Evolutionary conservation across 768 basidiomycete genomes (phyloP), one percentile per base, ranked within the genome.

Genomic region (Boletus vermiculosoides): DNA sequence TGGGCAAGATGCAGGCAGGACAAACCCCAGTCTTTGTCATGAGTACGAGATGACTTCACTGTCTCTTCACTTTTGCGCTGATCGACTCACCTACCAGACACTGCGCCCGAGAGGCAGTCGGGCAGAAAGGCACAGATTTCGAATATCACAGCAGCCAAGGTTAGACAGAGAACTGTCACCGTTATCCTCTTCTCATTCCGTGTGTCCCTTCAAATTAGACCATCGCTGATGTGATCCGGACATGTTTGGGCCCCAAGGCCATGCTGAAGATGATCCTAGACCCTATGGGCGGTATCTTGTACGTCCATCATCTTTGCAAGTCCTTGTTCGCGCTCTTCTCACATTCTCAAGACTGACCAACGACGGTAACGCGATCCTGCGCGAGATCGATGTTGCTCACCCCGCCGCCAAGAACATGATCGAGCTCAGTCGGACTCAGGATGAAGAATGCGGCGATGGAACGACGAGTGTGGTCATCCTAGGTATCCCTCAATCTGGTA

Each of bases 241-340:
- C 96, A 60, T 98, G 97, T 82, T 74, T 98, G 36, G 97, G 95
- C 1, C 96, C 96, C 1, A 96, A 97, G 69, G 87, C 97, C 41
- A 98, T 98, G 97, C 78, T 98, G 51, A 99, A 98, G 81, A 98
- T 99, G 97, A 97, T 98, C 64, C 76, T 98, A 44, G 96, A 98
- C 77, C 95, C 95, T 1, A 98, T 99, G 97, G 97, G 97, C 51
- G 97, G 97, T 52, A 98, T 99, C 65, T 69, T 98, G 96, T 96
- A 56, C 52, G 86, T 79, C 33, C 47, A 39, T 41, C 52, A 1
- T 41, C 31, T 42, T 25, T 16, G 1, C 2, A 23, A 11, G 15
- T 23, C 25, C 1, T 22, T n/a, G 2, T 45, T 41, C 47, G 23
- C 40, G 28, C 33, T 31, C 50, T n/a, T 33, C 25, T 63, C 16